A percentile compares a stretch with the other conserved stretches of the same genome.
Evolutionary conservation across 2,329 filamentous ascomycete genomes (phyloP).

Genomic region (Alternaria sp.): DNA sequence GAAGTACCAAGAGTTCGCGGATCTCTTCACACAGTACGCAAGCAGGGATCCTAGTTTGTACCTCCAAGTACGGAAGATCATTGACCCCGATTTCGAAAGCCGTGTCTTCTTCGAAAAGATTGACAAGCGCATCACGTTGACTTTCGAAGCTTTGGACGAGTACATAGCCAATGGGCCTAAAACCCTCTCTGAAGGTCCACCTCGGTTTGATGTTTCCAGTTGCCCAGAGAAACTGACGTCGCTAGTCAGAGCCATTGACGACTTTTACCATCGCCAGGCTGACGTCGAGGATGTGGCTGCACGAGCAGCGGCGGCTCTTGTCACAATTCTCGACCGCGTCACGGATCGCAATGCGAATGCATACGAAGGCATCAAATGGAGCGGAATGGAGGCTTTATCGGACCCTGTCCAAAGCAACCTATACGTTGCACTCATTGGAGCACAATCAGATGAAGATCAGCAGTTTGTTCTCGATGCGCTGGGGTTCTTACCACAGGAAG

Average conservation of each 20-base stretch:
- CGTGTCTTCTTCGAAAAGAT: constrained; percentile 50
- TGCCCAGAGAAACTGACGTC: constrained; percentile 43
- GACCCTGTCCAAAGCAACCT: constrained; percentile 45
- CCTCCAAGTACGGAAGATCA: constrained; percentile 38
- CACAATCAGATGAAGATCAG: constrained; percentile 20
- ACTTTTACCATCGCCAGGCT: constrained; percentile 39
- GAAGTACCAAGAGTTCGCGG: constrained; percentile 44
- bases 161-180: constrained; percentile 43
- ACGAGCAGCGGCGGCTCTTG: constrained; percentile 40
- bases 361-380: constrained; percentile 44
- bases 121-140: constrained; percentile 38
- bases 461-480: constrained; percentile 46
- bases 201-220: constrained; percentile 39
- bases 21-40: constrained; percentile 43
- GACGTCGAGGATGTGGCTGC: constrained; percentile 36
- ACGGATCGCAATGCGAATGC: constrained; percentile 45
- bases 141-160: constrained; percentile 44
- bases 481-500: constrained; percentile 39
- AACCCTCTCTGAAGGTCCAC: constrained; percentile 31
- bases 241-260: constrained; percentile 40
- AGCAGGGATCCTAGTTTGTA: constrained; percentile 40
- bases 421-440: constrained; percentile 44
- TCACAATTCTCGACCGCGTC: constrained; percentile 47
- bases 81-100: constrained; percentile 46
- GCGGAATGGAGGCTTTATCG: constrained; percentile 32